Evolutionary conservation across 1,284 basidiomycete genomes (phyloP).

Genomic region (Melampsora americana): DNA sequence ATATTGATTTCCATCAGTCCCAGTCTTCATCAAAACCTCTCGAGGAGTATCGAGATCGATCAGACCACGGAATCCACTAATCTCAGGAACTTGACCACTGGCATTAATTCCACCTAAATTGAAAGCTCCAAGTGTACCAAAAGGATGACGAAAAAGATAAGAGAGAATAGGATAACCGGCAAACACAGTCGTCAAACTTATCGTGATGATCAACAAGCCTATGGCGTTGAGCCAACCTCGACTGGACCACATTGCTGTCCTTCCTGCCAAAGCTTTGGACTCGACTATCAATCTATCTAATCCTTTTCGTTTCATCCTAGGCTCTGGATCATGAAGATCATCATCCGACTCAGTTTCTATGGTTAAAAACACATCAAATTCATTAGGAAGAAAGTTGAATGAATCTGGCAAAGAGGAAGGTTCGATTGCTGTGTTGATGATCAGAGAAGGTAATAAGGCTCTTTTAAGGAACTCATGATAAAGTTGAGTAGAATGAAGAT

Average conservation of each 20-base stretch:
- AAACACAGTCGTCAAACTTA: constrained; percentile 26
- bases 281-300: no score
- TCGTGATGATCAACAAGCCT: constrained; percentile 19
- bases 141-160: constrained; percentile 51
- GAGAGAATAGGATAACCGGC: constrained; percentile 57
- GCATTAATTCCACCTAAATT: no score
- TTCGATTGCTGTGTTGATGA: background rate
- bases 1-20: no score
- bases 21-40: no score
- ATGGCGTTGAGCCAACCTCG: constrained; percentile 42
- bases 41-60: constrained; percentile 72
- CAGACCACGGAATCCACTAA: constrained; percentile 66
- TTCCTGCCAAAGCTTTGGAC: constrained; percentile 22
- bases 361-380: constrained; percentile 32
- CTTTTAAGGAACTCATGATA: background rate
- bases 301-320: constrained; percentile 29
- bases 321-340: constrained; percentile 37
- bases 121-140: constrained; percentile 56
- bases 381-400: constrained; percentile 32
- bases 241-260: constrained; percentile 17
- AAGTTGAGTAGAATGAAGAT: background rate
- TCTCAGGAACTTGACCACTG: constrained; percentile 68
- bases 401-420: background rate
- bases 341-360: constrained; percentile 27
- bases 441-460: background rate